phyloP scores from a whole-genome alignment of 768 basidiomycete genomes.

The Lactarius sp. region DNA sequence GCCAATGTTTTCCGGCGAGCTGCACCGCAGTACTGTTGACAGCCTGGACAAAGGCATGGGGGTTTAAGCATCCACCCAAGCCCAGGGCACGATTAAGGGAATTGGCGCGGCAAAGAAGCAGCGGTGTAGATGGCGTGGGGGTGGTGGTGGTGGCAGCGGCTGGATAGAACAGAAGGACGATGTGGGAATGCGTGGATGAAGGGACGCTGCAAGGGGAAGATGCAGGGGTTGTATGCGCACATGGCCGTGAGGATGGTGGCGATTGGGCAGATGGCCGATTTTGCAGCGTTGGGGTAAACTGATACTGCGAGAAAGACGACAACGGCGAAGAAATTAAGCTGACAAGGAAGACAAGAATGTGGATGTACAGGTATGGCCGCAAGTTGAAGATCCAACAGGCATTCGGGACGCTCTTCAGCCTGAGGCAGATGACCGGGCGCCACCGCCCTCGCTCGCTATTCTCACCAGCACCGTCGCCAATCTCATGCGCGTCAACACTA shows the following conservation, averaged over 20 bases:
- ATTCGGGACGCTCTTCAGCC: too few relatives aligned
- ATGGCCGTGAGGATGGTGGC: background rate
- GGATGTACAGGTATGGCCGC: background rate
- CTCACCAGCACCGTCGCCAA: background rate
- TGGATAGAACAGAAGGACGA: too few relatives aligned
- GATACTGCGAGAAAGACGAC: background rate
- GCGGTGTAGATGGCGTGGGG: too few relatives aligned
- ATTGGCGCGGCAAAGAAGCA: too few relatives aligned
- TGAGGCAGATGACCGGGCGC: too few relatives aligned
- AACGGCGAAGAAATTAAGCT: background rate
- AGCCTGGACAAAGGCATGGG: too few relatives aligned
- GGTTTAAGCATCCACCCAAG: too few relatives aligned
- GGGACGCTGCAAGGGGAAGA: background rate
- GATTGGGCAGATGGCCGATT: background rate
- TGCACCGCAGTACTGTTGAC: too few relatives aligned
- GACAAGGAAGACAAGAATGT: background rate
- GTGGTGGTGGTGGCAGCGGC: too few relatives aligned
- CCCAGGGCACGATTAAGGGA: too few relatives aligned
- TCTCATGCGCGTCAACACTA: background rate
- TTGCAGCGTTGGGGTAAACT: background rate
- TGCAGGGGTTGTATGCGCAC: slow-evolving; percentile 1
- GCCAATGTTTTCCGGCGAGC: too few relatives aligned
- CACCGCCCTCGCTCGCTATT: too few relatives aligned
- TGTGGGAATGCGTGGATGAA: background rate
- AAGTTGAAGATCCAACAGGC: background rate